Conservation (phyloP, 495 filamentous ascomycete genomes). For the Aspergillus coremiiformis region DNA sequence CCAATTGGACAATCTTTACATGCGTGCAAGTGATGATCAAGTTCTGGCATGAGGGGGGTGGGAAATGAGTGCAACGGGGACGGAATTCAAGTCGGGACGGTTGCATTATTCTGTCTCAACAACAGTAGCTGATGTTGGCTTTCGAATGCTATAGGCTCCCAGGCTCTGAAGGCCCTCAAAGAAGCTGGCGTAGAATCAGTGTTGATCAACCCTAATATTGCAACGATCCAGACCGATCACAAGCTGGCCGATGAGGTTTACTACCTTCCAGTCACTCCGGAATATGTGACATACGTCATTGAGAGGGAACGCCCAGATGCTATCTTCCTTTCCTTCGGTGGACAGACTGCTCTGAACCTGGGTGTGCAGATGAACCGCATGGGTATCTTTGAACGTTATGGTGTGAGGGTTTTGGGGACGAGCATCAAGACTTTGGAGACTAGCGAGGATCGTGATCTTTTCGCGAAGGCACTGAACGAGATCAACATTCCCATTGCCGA, state of each 20-base stretch:
- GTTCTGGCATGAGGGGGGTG: neutral
- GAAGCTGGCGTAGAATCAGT: slow-evolving; percentile 94
- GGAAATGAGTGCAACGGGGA: neutral
- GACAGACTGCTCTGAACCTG: slow-evolving; percentile 89
- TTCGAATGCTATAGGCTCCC: slow-evolving; percentile 49
- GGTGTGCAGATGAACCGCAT: slow-evolving; percentile 76
- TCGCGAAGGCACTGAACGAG: slow-evolving; percentile 95
- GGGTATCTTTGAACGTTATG: slow-evolving; percentile 84
- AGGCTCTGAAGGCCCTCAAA: slow-evolving; percentile 93
- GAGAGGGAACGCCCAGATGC: slow-evolving; percentile 90
- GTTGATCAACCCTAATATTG: slow-evolving; percentile 97
- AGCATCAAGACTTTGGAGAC: slow-evolving; percentile 97
- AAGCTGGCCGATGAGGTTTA: slow-evolving; percentile 95
- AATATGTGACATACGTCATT: slow-evolving; percentile 96
- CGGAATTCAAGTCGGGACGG: neutral
- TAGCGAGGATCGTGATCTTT: slow-evolving; percentile 94
- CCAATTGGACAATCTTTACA: neutral
- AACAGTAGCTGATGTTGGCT: slow-evolving; percentile 9
- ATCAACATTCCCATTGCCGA: slow-evolving; percentile 97
- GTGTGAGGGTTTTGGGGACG: slow-evolving; percentile 89
- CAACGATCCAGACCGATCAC: slow-evolving; percentile 96
- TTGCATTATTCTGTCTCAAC: neutral
- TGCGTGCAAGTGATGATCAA: neutral
- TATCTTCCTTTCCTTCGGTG: slow-evolving; percentile 95
- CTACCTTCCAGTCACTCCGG: slow-evolving; percentile 91